A percentile compares a stretch with the other conserved stretches of the same genome.
Conservation (phyloP, 2,329 filamentous ascomycete species). For the Colletotrichum chlorophyti region DNA sequence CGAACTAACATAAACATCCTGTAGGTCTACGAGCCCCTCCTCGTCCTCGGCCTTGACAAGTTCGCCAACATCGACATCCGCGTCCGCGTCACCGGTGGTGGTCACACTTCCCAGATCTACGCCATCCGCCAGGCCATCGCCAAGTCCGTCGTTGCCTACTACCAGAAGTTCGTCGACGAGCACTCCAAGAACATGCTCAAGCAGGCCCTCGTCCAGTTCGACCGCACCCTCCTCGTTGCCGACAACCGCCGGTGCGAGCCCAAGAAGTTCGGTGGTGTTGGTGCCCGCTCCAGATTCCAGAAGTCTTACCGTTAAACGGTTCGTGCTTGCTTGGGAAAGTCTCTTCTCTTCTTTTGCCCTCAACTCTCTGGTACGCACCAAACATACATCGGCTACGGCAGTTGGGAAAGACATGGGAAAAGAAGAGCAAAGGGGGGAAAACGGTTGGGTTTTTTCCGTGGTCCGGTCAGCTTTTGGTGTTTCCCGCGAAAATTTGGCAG, state of each 20-base stretch:
- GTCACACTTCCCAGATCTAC: constrained; percentile 97
- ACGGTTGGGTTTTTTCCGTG: constrained; percentile 28
- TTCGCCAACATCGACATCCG: constrained; percentile 97
- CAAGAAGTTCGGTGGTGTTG: constrained; percentile 96
- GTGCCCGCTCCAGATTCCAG: constrained; percentile 96
- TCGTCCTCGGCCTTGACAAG: constrained; percentile 97
- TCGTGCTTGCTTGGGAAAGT: constrained; percentile 28
- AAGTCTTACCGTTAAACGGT: constrained; percentile 94
- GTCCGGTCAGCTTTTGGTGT: constrained; percentile 28
- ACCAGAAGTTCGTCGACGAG: constrained; percentile 99
- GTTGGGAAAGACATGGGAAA: constrained; percentile 3
- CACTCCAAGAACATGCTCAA: constrained; percentile 99
- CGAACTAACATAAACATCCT: constrained; percentile 15
- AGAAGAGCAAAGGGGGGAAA: constrained; percentile 28
- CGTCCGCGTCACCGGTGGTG: constrained; percentile 94
- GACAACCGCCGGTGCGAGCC: constrained; percentile 99
- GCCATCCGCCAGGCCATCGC: constrained; percentile 98
- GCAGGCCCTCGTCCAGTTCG: constrained; percentile 94
- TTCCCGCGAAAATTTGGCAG: constrained; percentile 25
- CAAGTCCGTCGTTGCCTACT: constrained; percentile 92
- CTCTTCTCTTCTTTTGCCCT: constrained; percentile 13
- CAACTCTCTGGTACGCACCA: no score
- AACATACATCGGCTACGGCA: no score
- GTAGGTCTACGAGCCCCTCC: constrained; percentile 96
- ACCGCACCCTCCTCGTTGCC: constrained; percentile 96